Evolutionary conservation across 2,329 filamentous ascomycete species (phyloP).

Genomic region (Fonsecaea erecta): DNA sequence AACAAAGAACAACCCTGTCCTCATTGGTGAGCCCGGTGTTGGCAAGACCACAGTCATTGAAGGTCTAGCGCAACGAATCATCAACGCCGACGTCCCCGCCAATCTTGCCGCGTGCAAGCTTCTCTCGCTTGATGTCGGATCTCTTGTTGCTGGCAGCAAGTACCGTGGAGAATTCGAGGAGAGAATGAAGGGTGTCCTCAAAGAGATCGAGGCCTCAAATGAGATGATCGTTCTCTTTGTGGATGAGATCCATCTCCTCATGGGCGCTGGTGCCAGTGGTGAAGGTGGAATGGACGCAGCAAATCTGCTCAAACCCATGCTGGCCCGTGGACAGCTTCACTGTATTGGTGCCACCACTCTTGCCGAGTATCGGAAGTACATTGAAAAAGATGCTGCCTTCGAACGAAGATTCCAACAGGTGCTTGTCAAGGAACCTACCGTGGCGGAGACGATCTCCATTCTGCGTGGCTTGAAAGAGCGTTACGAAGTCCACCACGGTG

Average conservation of each 20-base stretch:
- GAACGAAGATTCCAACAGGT: slow-evolving; percentile 99
- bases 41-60: slow-evolving; percentile 98
- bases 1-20: slow-evolving; percentile 97
- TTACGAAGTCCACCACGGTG: slow-evolving; percentile 97
- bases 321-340: slow-evolving; percentile 93
- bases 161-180: slow-evolving; percentile 99
- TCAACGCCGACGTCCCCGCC: slow-evolving; percentile 94
- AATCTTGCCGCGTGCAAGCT: slow-evolving; percentile 93
- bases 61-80: slow-evolving; percentile 89
- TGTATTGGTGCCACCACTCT: slow-evolving; percentile 97
- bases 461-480: slow-evolving; percentile 97
- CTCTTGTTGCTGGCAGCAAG: slow-evolving; percentile 95
- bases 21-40: slow-evolving; percentile 97
- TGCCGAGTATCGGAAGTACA: slow-evolving; percentile 96
- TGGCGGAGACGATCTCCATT: slow-evolving; percentile 92
- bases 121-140: slow-evolving; percentile 92
- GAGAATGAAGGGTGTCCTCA: slow-evolving; percentile 97
- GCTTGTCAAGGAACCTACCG: slow-evolving; percentile 88
- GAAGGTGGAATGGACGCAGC: slow-evolving; percentile 99
- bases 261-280: slow-evolving; percentile 92
- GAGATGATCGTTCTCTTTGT: slow-evolving; percentile 98
- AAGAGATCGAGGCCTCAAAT: slow-evolving; percentile 92
- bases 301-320: slow-evolving; percentile 96
- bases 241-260: slow-evolving; percentile 97
- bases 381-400: slow-evolving; percentile 97